phyloP scores from a whole-genome alignment of 2,329 filamentous ascomycete species.

The Colletotrichum costaricense region DNA sequence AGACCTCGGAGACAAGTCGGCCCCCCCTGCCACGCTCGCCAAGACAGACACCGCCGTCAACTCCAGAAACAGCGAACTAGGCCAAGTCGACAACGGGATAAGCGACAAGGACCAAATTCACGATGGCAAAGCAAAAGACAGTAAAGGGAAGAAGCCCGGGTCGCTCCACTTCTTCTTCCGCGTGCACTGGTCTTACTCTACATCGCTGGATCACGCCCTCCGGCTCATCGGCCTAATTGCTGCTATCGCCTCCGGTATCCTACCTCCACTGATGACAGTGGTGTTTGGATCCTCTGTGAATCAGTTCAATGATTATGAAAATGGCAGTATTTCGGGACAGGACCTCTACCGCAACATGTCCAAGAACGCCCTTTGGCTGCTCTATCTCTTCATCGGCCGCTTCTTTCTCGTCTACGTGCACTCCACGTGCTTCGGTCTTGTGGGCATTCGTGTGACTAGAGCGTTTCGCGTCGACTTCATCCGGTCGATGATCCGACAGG shows the following conservation, averaged over 20 bases:
- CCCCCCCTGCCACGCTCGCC: background rate
- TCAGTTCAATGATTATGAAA: background rate
- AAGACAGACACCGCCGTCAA: background rate
- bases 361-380: background rate
- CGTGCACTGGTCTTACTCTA: background rate
- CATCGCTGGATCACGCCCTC: background rate
- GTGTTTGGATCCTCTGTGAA: background rate
- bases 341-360: background rate
- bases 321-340: background rate
- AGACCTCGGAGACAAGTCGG: background rate
- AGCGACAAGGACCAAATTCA: background rate
- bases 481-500: background rate
- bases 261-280: background rate
- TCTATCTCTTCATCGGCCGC: background rate
- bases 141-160: background rate
- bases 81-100: background rate
- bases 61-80: background rate
- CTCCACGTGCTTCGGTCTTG: background rate
- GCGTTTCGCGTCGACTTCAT: background rate
- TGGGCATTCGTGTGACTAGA: background rate
- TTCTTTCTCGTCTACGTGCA: background rate
- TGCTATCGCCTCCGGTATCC: background rate
- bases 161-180: background rate
- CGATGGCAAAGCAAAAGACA: background rate
- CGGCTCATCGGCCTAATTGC: background rate